Base-by-base conservation (phyloP, 2,329 filamentous ascomycete genomes). In the Exophiala mesophila region DNA sequence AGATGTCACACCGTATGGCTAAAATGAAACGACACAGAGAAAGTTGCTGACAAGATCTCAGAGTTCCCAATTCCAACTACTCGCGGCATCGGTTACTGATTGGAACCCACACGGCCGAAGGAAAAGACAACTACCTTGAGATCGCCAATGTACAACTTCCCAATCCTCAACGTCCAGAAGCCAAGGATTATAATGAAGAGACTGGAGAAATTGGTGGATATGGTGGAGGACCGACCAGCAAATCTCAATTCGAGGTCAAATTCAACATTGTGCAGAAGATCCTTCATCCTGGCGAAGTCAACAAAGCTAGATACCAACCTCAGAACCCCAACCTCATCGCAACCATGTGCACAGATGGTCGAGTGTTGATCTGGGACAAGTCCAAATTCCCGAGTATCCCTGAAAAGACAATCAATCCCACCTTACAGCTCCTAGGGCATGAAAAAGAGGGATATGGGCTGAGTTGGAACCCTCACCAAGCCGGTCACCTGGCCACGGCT, bases 271-370 rank as follows among this genome's bases (percentile, higher is more conserved):
- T 92, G 38, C 92, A 98, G 66, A 92, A 86, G 66, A 98, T 98
- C 62, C 85, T 94, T 63, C 92, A 98, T 63, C 88, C 89, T 12
- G 86, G 87, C 51, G 92, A 98, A 65, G 88, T 98, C 62, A 98
- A 98, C 75, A 98, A 97, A 71, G 94, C 92, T 12, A 83, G 92
- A 55, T 97, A 97, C 62, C 89, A 96, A 66, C 92, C 92, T 9
- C 90, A 97, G 63, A 98, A 98, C 60, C 88, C 90, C 4, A 88
- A 98, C 59, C 82, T 98, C 44, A 94, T 98, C 57, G 92, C 92
- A 3, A 96, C 92, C 0, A 82, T 96, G 67, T 88, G 87, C 52
- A 80, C 87, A 5, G 86, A 96, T 62, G 85, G 87, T 50, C 83
- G 81, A 54, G 85, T 96, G 30, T 80, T 97, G 63, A 81, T 98